Conservation (phyloP, 2,329 filamentous ascomycete genomes). For the Chaetomium olivaceum region DNA sequence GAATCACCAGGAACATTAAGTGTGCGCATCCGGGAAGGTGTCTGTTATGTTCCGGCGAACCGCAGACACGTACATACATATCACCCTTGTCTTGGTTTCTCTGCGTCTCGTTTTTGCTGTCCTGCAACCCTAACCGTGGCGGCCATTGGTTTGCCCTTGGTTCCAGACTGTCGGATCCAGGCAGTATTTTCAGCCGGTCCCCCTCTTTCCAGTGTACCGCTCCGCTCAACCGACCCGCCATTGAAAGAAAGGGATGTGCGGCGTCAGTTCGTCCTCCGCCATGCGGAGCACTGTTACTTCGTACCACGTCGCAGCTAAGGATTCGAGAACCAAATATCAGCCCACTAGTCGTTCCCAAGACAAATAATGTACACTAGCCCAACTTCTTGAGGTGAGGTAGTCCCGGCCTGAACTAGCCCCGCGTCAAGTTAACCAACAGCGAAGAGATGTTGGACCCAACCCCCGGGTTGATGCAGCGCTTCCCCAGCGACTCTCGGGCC, state of each 20-base stretch:
- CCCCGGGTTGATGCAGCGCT: not conserved
- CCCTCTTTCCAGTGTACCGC: conserved; percentile 13
- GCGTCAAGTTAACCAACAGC: not conserved
- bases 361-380: not conserved
- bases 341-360: not conserved
- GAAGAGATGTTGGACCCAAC: not conserved
- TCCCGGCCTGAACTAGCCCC: not conserved
- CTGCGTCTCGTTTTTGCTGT: not conserved
- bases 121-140: conserved; percentile 7
- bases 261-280: not conserved
- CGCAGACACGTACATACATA: not conserved
- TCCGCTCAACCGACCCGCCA: not conserved
- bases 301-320: not conserved
- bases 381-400: not conserved
- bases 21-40: not conserved
- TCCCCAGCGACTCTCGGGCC: not conserved
- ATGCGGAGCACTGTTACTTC: not conserved
- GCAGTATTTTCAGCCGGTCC: conserved; percentile 11
- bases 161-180: conserved; percentile 32
- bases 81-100: not conserved
- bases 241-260: not conserved
- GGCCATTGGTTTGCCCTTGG: conserved; percentile 11
- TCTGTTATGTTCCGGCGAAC: not conserved
- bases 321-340: not conserved
- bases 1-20: not conserved